Conservation (phyloP, 352 stramenopile genomes). For the Phytophthora melonis region DNA sequence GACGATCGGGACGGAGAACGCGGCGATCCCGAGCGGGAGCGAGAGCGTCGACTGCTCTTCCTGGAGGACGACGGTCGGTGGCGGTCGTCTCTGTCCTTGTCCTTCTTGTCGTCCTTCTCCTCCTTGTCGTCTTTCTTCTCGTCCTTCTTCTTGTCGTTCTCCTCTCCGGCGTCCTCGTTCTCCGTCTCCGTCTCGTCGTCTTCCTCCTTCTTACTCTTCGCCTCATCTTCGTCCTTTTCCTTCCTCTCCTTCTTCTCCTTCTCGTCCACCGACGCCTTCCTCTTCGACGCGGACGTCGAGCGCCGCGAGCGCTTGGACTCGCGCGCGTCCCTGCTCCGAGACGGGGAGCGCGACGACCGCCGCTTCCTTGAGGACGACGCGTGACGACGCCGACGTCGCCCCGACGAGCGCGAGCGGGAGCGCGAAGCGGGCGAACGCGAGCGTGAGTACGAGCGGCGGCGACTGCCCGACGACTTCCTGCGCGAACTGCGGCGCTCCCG, state of each 20-base stretch:
- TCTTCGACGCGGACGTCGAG: constrained; percentile 21
- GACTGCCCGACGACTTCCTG: constrained; percentile 41
- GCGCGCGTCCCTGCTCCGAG: constrained; percentile 27
- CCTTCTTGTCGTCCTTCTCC: constrained; percentile 20
- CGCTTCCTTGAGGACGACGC: constrained; percentile 38
- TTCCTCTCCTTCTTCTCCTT: no score
- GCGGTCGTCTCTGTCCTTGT: constrained; percentile 29
- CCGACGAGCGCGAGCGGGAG: constrained; percentile 46
- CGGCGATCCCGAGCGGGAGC: constrained; percentile 51
- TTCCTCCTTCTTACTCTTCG: constrained; percentile 19
- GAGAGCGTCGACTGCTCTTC: constrained; percentile 57
- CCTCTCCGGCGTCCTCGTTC: constrained; percentile 4
- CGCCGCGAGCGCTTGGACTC: constrained; percentile 27
- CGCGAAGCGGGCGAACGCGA: constrained; percentile 38
- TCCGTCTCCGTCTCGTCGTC: constrained; percentile 11
- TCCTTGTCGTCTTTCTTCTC: constrained; percentile 4
- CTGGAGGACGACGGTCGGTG: constrained; percentile 26
- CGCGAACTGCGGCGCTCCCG: constrained; percentile 48
- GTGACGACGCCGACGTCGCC: constrained; percentile 44
- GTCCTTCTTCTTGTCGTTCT: constrained; percentile 29
- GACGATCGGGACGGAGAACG: constrained; percentile 67
- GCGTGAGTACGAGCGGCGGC: constrained; percentile 49
- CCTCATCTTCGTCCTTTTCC: neutral
- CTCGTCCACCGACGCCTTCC: no score
- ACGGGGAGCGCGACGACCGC: constrained; percentile 36